Evolutionary conservation across 2,329 filamentous ascomycete genomes (phyloP).

Genomic region (Fusarium tricinctum): DNA sequence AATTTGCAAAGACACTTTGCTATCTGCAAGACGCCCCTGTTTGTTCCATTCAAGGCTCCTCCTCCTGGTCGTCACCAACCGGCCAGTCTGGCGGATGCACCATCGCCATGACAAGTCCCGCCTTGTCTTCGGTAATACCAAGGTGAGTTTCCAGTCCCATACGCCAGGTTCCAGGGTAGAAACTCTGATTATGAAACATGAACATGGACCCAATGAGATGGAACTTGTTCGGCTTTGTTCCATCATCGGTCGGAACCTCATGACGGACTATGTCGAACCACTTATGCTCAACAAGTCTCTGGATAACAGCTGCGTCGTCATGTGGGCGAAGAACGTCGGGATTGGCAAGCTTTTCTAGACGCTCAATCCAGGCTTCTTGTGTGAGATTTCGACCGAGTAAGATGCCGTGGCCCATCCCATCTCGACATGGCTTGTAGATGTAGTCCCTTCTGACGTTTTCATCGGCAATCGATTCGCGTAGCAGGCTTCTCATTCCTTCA

Average conservation of each 20-base stretch:
- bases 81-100: slow-evolving; percentile 29
- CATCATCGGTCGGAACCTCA: slow-evolving; percentile 16
- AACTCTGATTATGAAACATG: slow-evolving; percentile 22
- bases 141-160: slow-evolving; percentile 34
- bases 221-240: slow-evolving; percentile 24
- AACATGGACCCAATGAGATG: slow-evolving; percentile 37
- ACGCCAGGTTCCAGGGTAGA: slow-evolving; percentile 18
- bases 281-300: slow-evolving; percentile 26
- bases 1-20: background rate
- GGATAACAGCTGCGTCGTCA: slow-evolving; percentile 31
- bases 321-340: slow-evolving; percentile 18
- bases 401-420: slow-evolving; percentile 30
- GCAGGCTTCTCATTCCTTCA: background rate
- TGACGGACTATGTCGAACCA: slow-evolving; percentile 38
- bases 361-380: slow-evolving; percentile 20
- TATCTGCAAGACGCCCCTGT: too few relatives aligned
- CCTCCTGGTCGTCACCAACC: slow-evolving; percentile 9
- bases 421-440: slow-evolving; percentile 32
- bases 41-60: background rate
- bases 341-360: slow-evolving; percentile 3
- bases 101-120: slow-evolving; percentile 30
- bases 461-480: slow-evolving; percentile 3
- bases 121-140: slow-evolving; percentile 18
- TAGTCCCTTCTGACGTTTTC: background rate
- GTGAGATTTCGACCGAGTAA: slow-evolving; percentile 25